These are phyloP conservation scores for Pyricularia pennisetigena DNA, from an alignment of 2,329 filamentous ascomycete genomes.

Conservation along the genomic window DNA sequence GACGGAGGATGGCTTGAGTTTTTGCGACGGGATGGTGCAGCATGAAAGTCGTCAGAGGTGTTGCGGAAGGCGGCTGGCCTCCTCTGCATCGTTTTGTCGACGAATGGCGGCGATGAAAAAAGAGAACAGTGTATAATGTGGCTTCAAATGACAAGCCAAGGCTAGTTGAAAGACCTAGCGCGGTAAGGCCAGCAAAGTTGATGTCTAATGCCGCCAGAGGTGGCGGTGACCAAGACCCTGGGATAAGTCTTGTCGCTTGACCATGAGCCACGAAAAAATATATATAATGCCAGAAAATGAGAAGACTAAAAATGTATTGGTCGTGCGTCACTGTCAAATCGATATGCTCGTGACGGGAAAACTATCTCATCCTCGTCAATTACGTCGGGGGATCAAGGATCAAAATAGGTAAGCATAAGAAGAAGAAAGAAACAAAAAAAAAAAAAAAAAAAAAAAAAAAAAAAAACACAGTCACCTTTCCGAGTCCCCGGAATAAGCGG, in stretches of 20 bases:
- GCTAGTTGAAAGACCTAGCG: background rate
- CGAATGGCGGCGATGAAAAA: background rate
- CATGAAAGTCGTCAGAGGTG: slow-evolving; percentile 34
- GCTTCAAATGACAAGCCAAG: background rate
- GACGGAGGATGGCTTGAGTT: background rate
- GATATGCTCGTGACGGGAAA: background rate
- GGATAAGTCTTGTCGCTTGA: background rate
- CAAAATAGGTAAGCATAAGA: background rate
- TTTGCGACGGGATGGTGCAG: slow-evolving; percentile 24
- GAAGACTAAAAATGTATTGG: background rate
- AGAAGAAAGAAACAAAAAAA: background rate
- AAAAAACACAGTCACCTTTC: background rate
- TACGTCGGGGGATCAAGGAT: background rate
- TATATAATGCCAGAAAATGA: background rate
- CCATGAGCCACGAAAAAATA: background rate
- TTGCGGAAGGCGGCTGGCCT: slow-evolving; percentile 39
- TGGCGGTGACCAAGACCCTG: background rate
- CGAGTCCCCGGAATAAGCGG: background rate
- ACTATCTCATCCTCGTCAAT: background rate
- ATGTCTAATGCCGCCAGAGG: background rate
- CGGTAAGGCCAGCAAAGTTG: background rate
- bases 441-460: background rate
- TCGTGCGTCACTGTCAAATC: background rate
- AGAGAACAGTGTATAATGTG: background rate
- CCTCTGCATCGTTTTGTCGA: slow-evolving; percentile 40